These are phyloP conservation scores for Paramecium pentaurelia DNA, from an alignment of 73 alveolate species.

Conservation along the genomic window DNA sequence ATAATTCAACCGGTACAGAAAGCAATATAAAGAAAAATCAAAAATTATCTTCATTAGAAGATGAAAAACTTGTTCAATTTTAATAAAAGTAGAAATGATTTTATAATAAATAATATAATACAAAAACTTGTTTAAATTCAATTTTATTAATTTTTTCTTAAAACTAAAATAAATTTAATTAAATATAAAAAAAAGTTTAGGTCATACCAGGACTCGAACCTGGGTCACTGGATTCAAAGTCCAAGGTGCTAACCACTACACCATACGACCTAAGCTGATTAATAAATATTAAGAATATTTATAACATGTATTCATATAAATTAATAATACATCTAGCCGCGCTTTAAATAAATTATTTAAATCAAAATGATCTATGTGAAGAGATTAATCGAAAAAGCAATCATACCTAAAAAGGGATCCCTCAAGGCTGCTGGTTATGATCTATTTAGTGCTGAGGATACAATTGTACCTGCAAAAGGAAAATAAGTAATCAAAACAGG, in stretches of 20 bases:
- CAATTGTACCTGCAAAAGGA: conserved; percentile 66
- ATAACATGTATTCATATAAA: neutral
- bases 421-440: conserved; percentile 86
- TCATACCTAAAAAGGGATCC: conserved; percentile 81
- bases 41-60: neutral
- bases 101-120: neutral
- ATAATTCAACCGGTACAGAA: neutral
- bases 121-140: neutral
- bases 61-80: neutral
- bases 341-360: neutral
- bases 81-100: neutral
- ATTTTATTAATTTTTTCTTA: too few relatives aligned
- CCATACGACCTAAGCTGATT: conserved; percentile 71
- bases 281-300: neutral
- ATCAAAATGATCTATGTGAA: conserved; percentile 54
- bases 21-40: neutral
- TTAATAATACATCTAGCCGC: neutral
- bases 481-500: conserved; percentile 85
- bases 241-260: conserved; percentile 84
- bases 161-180: neutral
- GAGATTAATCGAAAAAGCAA: conserved; percentile 68
- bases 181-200: conserved; percentile 51
- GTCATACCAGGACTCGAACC: conserved; percentile 87
- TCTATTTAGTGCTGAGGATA: conserved; percentile 67
- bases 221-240: conserved; percentile 84